Evolutionary conservation across 805 yeast species (phyloP).

Genomic region (Cyberlindnera americana): DNA sequence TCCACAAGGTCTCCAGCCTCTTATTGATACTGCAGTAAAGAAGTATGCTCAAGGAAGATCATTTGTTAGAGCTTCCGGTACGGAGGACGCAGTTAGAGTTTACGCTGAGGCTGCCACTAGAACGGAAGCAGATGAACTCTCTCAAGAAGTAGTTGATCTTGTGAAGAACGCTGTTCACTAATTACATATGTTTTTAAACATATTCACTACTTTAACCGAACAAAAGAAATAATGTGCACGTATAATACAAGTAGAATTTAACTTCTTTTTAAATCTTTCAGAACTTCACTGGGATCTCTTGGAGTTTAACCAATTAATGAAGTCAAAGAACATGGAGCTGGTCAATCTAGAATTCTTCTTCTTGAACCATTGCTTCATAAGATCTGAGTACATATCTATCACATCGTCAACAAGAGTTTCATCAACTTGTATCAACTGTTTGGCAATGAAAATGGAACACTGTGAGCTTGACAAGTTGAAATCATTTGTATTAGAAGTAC

Average conservation of each 20-base stretch:
- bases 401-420: conserved; percentile 37
- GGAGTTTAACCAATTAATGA: conserved; percentile 74
- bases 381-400: conserved; percentile 50
- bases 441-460: conserved; percentile 61
- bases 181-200: not conserved
- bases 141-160: conserved; percentile 36
- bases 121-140: conserved; percentile 45
- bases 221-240: not conserved
- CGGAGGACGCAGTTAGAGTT: conserved; percentile 95
- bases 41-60: conserved; percentile 65
- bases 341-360: conserved; percentile 44
- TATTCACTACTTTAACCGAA: too few species aligned
- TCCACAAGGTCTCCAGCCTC: conserved; percentile 73
- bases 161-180: conserved; percentile 27
- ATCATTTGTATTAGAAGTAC: conserved; percentile 34
- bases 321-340: conserved; percentile 64
- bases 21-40: conserved; percentile 63
- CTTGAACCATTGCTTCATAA: conserved; percentile 60
- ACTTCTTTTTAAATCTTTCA: too few species aligned
- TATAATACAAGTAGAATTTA: not conserved
- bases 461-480: conserved; percentile 49
- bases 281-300: conserved; percentile 25
- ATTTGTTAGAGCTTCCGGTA: conserved; percentile 95
- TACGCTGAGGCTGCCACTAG: conserved; percentile 79
- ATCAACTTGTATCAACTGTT: conserved; percentile 42